Conservation (phyloP, 2,329 filamentous ascomycete genomes). For the Byssoonygena ceratinophila region DNA sequence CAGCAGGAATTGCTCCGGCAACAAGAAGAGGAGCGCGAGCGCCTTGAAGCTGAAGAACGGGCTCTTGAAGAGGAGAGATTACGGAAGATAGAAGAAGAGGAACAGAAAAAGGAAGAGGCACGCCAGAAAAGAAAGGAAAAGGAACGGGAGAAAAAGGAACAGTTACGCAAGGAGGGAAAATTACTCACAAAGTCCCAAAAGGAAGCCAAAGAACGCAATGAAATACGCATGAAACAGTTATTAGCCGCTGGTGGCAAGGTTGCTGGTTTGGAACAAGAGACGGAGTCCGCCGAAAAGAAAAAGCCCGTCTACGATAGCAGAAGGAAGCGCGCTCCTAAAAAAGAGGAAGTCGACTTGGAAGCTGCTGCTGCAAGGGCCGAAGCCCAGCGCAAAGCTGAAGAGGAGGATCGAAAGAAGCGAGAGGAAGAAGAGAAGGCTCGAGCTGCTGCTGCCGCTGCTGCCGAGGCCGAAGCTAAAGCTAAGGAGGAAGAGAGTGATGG, state of each 20-base stretch:
- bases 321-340: conserved; percentile 58
- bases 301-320: conserved; percentile 64
- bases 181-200: conserved; percentile 41
- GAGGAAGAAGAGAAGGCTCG: conserved; percentile 68
- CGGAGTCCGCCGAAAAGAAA: conserved; percentile 54
- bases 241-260: conserved; percentile 39
- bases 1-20: conserved; percentile 39
- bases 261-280: conserved; percentile 37
- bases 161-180: conserved; percentile 40
- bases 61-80: conserved; percentile 33
- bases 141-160: conserved; percentile 43
- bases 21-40: conserved; percentile 39
- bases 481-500: conserved; percentile 70
- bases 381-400: conserved; percentile 40
- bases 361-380: conserved; percentile 39
- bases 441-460: conserved; percentile 53
- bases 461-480: conserved; percentile 59
- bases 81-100: conserved; percentile 35
- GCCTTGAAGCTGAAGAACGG: conserved; percentile 31
- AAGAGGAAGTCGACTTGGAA: conserved; percentile 44
- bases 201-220: conserved; percentile 39
- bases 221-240: conserved; percentile 42
- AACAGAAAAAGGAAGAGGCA: conserved; percentile 38
- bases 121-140: conserved; percentile 40
- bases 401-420: conserved; percentile 47